phyloP scores from a whole-genome alignment of 768 basidiomycete genomes.

The Rhizopogon roseolus region DNA sequence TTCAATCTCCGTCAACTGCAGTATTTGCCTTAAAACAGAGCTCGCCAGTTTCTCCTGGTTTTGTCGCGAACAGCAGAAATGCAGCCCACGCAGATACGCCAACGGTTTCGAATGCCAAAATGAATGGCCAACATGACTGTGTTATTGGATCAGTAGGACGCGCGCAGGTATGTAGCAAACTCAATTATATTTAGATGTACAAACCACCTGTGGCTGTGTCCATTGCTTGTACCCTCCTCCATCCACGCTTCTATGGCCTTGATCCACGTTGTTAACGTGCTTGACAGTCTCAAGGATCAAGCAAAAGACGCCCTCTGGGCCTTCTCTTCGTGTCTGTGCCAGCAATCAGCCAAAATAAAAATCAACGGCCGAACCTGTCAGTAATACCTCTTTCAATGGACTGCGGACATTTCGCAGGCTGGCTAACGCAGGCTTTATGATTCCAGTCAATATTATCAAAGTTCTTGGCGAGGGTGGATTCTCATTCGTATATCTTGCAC shows the following conservation, averaged over 20 bases:
- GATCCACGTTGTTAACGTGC: conserved; percentile 30
- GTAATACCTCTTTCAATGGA: conserved; percentile 23
- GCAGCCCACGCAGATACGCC: no score
- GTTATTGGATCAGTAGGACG: no score
- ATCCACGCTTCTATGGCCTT: conserved; percentile 20
- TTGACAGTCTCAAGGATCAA: conserved; percentile 64
- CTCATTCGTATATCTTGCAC: conserved; percentile 85
- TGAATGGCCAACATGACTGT: no score
- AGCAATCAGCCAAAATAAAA: conserved; percentile 82
- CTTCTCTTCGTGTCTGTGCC: conserved; percentile 75
- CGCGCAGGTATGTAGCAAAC: no score
- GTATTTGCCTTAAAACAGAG: no score
- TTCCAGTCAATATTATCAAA: conserved; percentile 78
- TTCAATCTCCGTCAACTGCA: no score
- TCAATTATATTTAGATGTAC: no score
- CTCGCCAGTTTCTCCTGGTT: no score
- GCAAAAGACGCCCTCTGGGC: conserved; percentile 82
- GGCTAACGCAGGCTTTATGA: conserved; percentile 1
- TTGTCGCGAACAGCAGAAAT: no score
- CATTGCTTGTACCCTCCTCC: neutral
- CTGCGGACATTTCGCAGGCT: conserved; percentile 1
- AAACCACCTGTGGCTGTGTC: conserved; percentile 4
- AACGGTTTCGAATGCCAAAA: no score
- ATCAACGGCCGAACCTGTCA: conserved; percentile 93
- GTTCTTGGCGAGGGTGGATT: conserved; percentile 96